Evolutionary conservation across 129 eudicot genomes (phyloP).

Genomic region (Pulicaria dysenterica): DNA sequence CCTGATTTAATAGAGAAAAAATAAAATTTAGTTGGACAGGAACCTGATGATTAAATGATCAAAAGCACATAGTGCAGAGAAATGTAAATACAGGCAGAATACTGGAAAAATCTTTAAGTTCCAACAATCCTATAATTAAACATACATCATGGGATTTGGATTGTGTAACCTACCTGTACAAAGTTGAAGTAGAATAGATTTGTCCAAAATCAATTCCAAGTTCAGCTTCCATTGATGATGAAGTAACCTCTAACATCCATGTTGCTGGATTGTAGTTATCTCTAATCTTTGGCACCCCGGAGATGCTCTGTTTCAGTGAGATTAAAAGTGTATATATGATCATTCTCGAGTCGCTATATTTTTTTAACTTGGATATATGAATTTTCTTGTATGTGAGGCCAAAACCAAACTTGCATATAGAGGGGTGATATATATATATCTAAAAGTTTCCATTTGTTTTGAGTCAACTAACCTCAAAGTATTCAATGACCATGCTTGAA

Average conservation of each 20-base stretch:
- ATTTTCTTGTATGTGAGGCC: background rate
- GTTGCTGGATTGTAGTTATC: conserved; percentile 83
- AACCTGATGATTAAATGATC: too few relatives aligned
- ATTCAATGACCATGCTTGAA: conserved; percentile 48
- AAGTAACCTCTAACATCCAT: conserved; percentile 89
- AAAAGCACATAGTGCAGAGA: background rate
- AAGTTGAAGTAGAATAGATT: conserved; percentile 46
- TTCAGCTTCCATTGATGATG: conserved; percentile 58
- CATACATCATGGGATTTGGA: background rate
- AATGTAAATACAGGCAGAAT: background rate
- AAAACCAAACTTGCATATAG: background rate
- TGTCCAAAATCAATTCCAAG: conserved; percentile 69
- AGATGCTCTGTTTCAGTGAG: conserved; percentile 41
- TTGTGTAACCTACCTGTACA: conserved; percentile 52
- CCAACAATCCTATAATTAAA: too few relatives aligned
- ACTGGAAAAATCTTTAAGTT: too few relatives aligned
- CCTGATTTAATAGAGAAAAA: conserved; percentile 27
- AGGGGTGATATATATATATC: background rate
- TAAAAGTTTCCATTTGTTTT: conserved; percentile 1
- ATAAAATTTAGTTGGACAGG: background rate
- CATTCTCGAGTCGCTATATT: too few relatives aligned
- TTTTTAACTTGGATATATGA: background rate
- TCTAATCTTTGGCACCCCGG: conserved; percentile 67
- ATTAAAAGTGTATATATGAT: background rate
- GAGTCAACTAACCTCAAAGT: conserved; percentile 55